phyloP scores from a whole-genome alignment of 2,329 filamentous ascomycete genomes.

The Didymella sp. region DNA sequence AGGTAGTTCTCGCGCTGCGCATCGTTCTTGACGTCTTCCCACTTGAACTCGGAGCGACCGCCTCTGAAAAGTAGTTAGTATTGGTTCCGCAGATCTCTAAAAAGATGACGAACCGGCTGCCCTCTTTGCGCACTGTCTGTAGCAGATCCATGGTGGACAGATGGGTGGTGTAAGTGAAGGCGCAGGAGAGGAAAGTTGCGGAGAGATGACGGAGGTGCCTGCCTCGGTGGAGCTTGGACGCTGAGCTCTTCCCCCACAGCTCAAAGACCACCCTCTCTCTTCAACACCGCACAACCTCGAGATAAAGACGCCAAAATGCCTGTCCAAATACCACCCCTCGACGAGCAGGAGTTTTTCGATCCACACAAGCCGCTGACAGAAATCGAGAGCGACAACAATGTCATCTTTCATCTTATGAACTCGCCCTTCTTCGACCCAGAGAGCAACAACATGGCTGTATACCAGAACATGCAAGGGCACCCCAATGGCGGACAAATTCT shows the following conservation, averaged over 20 bases:
- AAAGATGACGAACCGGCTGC: conserved; percentile 63
- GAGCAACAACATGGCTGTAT: conserved; percentile 64
- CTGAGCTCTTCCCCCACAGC: conserved; percentile 10
- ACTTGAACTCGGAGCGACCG: conserved; percentile 89
- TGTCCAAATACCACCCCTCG: conserved; percentile 38
- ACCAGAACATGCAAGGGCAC: conserved; percentile 60
- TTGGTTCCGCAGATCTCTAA: conserved; percentile 8
- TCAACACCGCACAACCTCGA: conserved; percentile 3
- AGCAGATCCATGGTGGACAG: conserved; percentile 82
- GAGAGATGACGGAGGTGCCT: conserved; percentile 34
- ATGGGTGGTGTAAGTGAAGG: conserved; percentile 20
- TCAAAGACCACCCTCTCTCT: conserved; percentile 5
- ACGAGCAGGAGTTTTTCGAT: conserved; percentile 42
- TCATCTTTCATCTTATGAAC: conserved; percentile 68
- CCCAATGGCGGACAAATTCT: conserved; percentile 58
- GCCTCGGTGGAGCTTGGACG: conserved; percentile 17
- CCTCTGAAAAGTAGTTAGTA: conserved; percentile 61
- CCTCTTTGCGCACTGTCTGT: conserved; percentile 90
- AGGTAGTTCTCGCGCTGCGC: conserved; percentile 89
- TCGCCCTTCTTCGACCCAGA: conserved; percentile 69
- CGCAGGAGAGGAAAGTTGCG: conserved; percentile 26
- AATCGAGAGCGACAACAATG: conserved; percentile 41
- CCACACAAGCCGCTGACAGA: conserved; percentile 33
- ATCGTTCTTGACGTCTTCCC: conserved; percentile 90
- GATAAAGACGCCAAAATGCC: conserved; percentile 30